These are phyloP conservation scores for Podospora appendiculata DNA, from an alignment of 495 filamentous ascomycete genomes.

Conservation along the genomic window DNA sequence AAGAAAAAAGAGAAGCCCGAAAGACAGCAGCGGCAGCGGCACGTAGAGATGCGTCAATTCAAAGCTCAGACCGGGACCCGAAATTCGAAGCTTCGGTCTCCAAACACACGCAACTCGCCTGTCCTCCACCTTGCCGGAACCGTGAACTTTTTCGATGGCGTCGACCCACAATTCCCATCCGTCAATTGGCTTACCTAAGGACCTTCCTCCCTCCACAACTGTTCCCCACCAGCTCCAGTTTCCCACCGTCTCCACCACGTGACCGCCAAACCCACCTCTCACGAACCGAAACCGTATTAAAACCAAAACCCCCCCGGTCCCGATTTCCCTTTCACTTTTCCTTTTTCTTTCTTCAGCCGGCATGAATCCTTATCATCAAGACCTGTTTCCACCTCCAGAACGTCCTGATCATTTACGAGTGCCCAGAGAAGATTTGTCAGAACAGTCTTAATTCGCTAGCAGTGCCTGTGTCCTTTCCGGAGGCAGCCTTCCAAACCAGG, in stretches of 20 bases:
- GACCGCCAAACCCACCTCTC: neutral
- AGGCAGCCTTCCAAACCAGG: constrained; percentile 25
- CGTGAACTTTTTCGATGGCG: constrained; percentile 25
- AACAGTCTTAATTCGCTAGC: constrained; percentile 47
- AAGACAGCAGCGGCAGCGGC: neutral
- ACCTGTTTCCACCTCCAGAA: constrained; percentile 28
- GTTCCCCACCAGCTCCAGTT: too few relatives aligned
- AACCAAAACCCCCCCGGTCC: neutral
- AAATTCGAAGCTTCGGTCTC: too few relatives aligned
- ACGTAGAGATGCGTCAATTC: too few relatives aligned
- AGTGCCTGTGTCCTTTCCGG: constrained; percentile 29
- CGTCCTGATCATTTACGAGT: constrained; percentile 44
- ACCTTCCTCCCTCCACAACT: too few relatives aligned
- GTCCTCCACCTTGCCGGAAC: neutral
- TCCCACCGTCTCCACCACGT: neutral
- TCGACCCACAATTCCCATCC: constrained; percentile 5
- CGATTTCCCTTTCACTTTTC: constrained; percentile 8
- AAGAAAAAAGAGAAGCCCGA: too few relatives aligned
- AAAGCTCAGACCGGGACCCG: too few relatives aligned
- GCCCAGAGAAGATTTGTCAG: constrained; percentile 31
- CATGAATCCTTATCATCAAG: constrained; percentile 50
- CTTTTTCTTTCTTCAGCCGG: constrained; percentile 19
- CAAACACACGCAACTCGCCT: too few relatives aligned
- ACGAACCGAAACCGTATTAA: neutral
- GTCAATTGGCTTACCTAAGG: neutral